These are phyloP conservation scores for Globisporangium uncinulatum DNA, from an alignment of 352 stramenopile species.

Conservation along the genomic window DNA sequence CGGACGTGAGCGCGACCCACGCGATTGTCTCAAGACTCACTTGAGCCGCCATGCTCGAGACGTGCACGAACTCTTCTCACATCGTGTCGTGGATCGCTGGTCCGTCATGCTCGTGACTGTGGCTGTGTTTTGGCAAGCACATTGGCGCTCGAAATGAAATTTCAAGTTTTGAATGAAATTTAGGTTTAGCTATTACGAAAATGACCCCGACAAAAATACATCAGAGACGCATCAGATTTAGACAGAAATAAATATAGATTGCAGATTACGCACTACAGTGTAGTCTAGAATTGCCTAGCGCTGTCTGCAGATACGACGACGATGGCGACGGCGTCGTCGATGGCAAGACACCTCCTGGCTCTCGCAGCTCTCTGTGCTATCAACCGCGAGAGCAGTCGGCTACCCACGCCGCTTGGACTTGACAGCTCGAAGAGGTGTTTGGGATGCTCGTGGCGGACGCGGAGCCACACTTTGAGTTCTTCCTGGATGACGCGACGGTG, in stretches of 20 bases:
- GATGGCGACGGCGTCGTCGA: no score
- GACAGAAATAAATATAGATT: no score
- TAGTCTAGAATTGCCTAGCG: no score
- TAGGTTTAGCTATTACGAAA: no score
- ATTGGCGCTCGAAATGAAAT: no score
- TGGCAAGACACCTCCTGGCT: background rate
- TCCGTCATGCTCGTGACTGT: background rate
- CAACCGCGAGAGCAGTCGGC: background rate
- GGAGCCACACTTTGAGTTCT: slow-evolving; percentile 64
- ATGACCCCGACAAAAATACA: no score
- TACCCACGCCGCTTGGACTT: slow-evolving; percentile 48
- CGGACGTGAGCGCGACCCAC: slow-evolving; percentile 69
- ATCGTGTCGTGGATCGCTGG: slow-evolving; percentile 15
- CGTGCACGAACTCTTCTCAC: slow-evolving; percentile 64
- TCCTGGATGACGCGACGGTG: slow-evolving; percentile 25
- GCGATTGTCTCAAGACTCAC: slow-evolving; percentile 75
- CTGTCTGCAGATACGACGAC: slow-evolving; percentile 21
- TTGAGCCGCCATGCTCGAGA: slow-evolving; percentile 74
- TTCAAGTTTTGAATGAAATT: no score
- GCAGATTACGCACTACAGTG: no score
- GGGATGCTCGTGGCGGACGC: slow-evolving; percentile 62
- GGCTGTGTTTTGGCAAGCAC: no score
- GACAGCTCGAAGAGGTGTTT: slow-evolving; percentile 71
- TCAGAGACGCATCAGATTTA: no score
- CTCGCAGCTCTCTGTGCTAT: background rate